Evolutionary conservation across 768 basidiomycete genomes (phyloP).

Genomic region (Mycena epipterygia): DNA sequence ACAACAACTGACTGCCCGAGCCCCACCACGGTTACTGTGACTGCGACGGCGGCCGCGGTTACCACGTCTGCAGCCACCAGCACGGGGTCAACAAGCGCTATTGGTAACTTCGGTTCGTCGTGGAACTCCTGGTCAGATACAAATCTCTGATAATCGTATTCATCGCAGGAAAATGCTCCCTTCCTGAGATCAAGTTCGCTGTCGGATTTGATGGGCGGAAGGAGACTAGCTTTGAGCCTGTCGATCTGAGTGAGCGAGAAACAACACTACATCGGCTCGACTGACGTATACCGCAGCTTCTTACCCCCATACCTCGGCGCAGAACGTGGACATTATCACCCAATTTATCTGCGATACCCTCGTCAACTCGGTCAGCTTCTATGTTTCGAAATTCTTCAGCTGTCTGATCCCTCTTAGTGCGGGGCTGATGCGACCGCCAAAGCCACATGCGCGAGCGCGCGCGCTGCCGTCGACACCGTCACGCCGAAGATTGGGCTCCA

Average conservation of each 20-base stretch:
- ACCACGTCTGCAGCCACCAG: neutral
- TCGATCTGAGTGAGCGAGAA: slow-evolving; percentile 47
- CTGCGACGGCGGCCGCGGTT: neutral
- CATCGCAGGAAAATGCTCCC: slow-evolving; percentile 56
- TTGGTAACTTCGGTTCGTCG: slow-evolving; percentile 57
- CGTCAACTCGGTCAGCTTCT: slow-evolving; percentile 48
- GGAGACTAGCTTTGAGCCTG: slow-evolving; percentile 71
- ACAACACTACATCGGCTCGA: neutral
- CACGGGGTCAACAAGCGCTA: slow-evolving; percentile 17
- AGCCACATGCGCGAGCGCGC: slow-evolving; percentile 58
- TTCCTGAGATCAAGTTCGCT: slow-evolving; percentile 71
- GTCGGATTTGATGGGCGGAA: slow-evolving; percentile 67
- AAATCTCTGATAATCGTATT: neutral
- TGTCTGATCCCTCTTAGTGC: slow-evolving; percentile 44
- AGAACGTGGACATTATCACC: slow-evolving; percentile 70
- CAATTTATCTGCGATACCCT: slow-evolving; percentile 68
- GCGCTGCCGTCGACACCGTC: slow-evolving; percentile 56
- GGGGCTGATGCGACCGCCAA: slow-evolving; percentile 66
- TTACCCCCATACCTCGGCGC: slow-evolving; percentile 69
- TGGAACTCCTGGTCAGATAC: neutral
- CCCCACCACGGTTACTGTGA: neutral
- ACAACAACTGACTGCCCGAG: neutral
- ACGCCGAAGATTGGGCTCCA: slow-evolving; percentile 61
- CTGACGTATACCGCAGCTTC: slow-evolving; percentile 39
- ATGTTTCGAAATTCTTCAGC: neutral